Evolutionary conservation across 768 basidiomycete species (phyloP).

Genomic region (Tephrocybe sp.): DNA sequence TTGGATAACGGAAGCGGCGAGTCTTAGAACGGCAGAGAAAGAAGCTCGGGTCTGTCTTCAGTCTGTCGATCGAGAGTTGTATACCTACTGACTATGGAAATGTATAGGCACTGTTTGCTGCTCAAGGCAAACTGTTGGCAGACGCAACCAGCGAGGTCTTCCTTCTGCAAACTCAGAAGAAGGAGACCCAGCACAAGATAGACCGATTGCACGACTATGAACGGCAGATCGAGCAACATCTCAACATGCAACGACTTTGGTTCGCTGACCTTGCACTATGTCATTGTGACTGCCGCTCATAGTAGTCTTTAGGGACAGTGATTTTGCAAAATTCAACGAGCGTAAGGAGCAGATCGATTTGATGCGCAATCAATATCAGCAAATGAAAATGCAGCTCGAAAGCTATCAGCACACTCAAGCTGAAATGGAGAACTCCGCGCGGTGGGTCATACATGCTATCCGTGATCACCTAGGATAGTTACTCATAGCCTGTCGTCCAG

Average conservation of each 20-base stretch:
- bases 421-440: conserved; percentile 56
- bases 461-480: background rate
- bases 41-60: conserved; percentile 55
- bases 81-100: conserved; percentile 3
- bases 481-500: conserved; percentile 31
- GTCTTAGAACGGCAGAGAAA: conserved; percentile 67
- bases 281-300: background rate
- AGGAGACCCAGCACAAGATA: conserved; percentile 81
- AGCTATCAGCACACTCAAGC: conserved; percentile 54
- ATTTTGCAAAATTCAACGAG: conserved; percentile 70
- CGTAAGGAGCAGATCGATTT: conserved; percentile 56
- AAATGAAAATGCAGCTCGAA: conserved; percentile 65
- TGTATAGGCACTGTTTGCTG: conserved; percentile 60
- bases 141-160: conserved; percentile 73
- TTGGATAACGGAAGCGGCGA: conserved; percentile 71
- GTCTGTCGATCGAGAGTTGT: background rate
- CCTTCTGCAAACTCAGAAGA: conserved; percentile 69
- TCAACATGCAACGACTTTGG: conserved; percentile 79
- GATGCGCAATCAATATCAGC: conserved; percentile 58
- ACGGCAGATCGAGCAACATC: conserved; percentile 79
- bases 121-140: conserved; percentile 66
- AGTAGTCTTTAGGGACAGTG: conserved; percentile 57
- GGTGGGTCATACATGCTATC: conserved; percentile 43
- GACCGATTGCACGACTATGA: conserved; percentile 84
- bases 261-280: conserved; percentile 24